Base-by-base conservation (phyloP, 495 filamentous ascomycete genomes). In the Halenospora varia region DNA sequence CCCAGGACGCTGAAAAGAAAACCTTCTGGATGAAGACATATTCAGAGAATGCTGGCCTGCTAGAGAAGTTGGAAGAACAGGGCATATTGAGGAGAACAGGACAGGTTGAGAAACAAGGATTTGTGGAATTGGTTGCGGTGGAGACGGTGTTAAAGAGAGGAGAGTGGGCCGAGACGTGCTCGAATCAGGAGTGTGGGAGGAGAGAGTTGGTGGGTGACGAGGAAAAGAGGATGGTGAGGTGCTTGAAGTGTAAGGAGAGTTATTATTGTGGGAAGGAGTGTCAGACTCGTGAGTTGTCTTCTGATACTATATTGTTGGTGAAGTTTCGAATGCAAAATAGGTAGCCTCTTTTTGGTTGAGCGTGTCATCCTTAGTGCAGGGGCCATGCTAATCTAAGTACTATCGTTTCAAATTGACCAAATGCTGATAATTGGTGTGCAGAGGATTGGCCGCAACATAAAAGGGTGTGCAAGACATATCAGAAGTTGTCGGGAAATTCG, bases 281-380 rank as follows among this genome's bases (percentile, higher is more conserved):
- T 46, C 56, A 54, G 42, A 54, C 20, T 26, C 10, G 22, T 25
- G 15, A 10, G 26, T 25, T n/a, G n/a, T n/a, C n/a, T n/a, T n/a
- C n/a, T n/a, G n/a, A n/a, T n/a, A n/a, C n/a, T n/a, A n/a, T n/a
- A n/a, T n/a, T n/a, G n/a, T n/a, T n/a, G n/a, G n/a, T n/a, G n/a
- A n/a, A n/a, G n/a, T n/a, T n/a, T n/a, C n/a, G n/a, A n/a, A n/a
- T n/a, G n/a, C n/a, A 87, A 87, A 85, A 88, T 77, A 81, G 72
- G 79, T 88, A 89, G 88, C 87, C 86, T 90, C 88, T 92, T 89
- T 92, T 91, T 92, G 88, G 89, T 91, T 88, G 82, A 91, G 90
- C 89, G 90, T 96, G 89, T 96, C 91, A 95, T 96, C 91, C 91
- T 96, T 96, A 95, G 91, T 96, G 91, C 92, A 97, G 92, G 92